Percentiles rank a stretch among this genome's conserved stretches.
Conservation (phyloP, 331 rosid species). For the Quercus lobata region DNA sequence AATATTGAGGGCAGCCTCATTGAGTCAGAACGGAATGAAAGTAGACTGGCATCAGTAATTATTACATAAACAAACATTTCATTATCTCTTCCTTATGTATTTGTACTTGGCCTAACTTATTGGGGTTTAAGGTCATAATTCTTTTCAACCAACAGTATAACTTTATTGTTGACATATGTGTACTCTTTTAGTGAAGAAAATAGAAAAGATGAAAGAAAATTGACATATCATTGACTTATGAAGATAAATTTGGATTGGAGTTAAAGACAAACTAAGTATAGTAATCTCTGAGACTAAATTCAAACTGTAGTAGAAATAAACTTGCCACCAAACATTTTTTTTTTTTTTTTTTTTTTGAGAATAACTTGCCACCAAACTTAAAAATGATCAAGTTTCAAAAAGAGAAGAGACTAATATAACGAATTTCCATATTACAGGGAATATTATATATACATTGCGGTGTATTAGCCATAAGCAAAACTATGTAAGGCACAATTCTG, state of each 20-base stretch:
- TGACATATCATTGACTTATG: neutral
- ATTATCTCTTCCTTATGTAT: no score
- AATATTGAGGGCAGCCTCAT: no score
- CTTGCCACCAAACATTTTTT: no score
- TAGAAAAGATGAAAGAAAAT: neutral
- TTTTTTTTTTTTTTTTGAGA: no score
- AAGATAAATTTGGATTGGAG: neutral
- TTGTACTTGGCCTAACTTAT: no score
- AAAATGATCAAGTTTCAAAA: neutral
- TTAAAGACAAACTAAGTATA: neutral
- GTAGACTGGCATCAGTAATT: no score
- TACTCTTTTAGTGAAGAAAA: neutral
- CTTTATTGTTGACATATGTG: neutral
- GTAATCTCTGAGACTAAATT: neutral
- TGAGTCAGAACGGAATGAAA: no score
- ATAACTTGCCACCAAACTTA: neutral
- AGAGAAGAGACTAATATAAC: neutral
- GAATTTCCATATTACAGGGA: neutral
- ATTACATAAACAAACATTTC: no score
- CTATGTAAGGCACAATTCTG: neutral
- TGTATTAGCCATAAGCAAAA: conserved; percentile 1
- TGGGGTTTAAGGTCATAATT: neutral
- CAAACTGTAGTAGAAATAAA: neutral
- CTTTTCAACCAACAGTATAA: neutral
- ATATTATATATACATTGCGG: neutral